Evolutionary conservation across 805 yeast genomes (phyloP).

Genomic region (Geotrichum ghanense): DNA sequence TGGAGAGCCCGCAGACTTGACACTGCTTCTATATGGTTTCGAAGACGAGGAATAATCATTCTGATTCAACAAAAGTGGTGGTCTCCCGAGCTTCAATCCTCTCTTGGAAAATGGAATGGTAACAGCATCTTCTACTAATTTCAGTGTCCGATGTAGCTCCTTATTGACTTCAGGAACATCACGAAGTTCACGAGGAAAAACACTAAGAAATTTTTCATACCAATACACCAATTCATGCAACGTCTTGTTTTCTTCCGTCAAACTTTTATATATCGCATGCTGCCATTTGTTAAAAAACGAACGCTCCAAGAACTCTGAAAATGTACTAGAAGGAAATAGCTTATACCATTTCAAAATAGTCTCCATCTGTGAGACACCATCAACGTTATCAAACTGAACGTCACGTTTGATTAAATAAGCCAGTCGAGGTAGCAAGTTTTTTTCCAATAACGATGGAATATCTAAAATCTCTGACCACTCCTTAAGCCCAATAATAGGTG

Average conservation of each 20-base stretch:
- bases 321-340: constrained; percentile 11
- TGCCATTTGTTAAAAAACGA: constrained; percentile 32
- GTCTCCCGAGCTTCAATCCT: neutral
- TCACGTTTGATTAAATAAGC: constrained; percentile 10
- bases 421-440: constrained; percentile 11
- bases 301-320: constrained; percentile 22
- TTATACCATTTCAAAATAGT: constrained; percentile 19
- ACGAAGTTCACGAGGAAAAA: constrained; percentile 15
- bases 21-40: neutral
- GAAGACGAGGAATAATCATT: neutral
- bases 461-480: constrained; percentile 11
- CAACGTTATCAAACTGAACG: constrained; percentile 21
- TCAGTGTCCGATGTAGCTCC: constrained; percentile 19
- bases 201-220: constrained; percentile 25
- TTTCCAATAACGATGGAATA: constrained; percentile 8
- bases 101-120: constrained; percentile 14
- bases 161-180: constrained; percentile 7
- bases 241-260: constrained; percentile 13
- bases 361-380: constrained; percentile 15
- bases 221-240: constrained; percentile 21
- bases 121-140: constrained; percentile 23
- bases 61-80: neutral
- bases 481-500: constrained; percentile 7
- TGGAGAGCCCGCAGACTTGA: neutral
- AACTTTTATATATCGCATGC: constrained; percentile 22